Base-by-base conservation (phyloP, 495 filamentous ascomycete genomes). In the Xylaria telfairii region DNA sequence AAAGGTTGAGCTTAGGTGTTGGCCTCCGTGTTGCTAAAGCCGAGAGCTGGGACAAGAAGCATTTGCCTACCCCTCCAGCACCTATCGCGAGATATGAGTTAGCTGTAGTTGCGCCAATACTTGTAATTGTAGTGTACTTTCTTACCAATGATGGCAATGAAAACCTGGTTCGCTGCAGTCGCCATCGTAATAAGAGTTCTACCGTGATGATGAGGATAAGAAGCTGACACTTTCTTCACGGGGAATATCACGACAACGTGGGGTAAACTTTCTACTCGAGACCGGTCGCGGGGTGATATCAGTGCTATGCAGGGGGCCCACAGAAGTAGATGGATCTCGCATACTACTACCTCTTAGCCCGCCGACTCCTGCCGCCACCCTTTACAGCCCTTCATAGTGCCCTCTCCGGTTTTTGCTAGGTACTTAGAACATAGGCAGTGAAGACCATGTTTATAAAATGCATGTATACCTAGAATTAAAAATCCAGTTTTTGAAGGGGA, bases 61-160 rank as follows among this genome's bases (percentile, higher is more conserved):
- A 89, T 79, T 92, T 92, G 70, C 96, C 96, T 65, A 99, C 96
- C 65, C 96, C 95, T 74, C 96, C 96, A 72, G 91, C 92, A 73
- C 96, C 96, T 98, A 74, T 64, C 68, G 57, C 21, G 21, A 63
- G 56, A 24, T 54, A 74, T 44, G 76, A 47, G 70, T 30, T 66
- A 72, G 69, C 73, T 71, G 32, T 41, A 13, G 9, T 19, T 21
- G 28, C 41, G 13, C n/a, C 39, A 21, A 71, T 64, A 42, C 63
- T 71, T n/a, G 21, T 51, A 2, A 44, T 56, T 19, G 26, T 4
- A 15, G 37, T 42, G 4, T 28, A 28, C n/a, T 62, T 17, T 64
- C 72, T 69, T 76, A 84, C 83, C 83, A 72, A 85, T 84, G 39
- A 85, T 75, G 41, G 81, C 83, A 76, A 85, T 77, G 62, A 76